A percentile compares a stretch with the other conserved stretches of the same genome.
Conservation (phyloP, 2,329 filamentous ascomycete species). For the Lachnum nothofagi region DNA sequence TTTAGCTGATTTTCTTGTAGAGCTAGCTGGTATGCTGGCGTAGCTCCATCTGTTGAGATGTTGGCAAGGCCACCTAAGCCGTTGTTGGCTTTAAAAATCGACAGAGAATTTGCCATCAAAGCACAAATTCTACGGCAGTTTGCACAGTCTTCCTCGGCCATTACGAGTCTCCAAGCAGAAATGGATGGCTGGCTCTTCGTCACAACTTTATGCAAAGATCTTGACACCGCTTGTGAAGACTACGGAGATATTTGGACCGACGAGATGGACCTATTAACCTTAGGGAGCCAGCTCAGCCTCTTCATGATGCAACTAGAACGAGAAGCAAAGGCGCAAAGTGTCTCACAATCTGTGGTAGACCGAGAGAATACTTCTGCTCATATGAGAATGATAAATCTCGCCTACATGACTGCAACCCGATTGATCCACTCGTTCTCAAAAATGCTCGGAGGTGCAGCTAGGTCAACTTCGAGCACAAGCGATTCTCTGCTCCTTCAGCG, state of each 20-base stretch:
- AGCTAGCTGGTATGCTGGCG: background rate
- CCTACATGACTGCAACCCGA: background rate
- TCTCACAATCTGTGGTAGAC: background rate
- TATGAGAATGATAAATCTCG: background rate
- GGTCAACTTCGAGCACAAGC: background rate
- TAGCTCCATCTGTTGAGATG: background rate
- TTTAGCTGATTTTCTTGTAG: background rate
- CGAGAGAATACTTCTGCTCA: background rate
- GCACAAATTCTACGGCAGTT: background rate
- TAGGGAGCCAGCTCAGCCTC: constrained; percentile 10
- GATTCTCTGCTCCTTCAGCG: background rate
- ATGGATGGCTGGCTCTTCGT: constrained; percentile 3
- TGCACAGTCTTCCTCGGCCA: background rate
- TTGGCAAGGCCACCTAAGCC: background rate
- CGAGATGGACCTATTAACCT: constrained; percentile 8
- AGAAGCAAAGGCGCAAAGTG: background rate
- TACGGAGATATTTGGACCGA: constrained; percentile 6
- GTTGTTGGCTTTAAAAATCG: background rate
- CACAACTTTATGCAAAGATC: constrained; percentile 8
- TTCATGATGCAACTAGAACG: constrained; percentile 10
- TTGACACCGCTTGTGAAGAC: constrained; percentile 4
- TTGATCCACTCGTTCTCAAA: background rate
- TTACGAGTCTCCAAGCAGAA: constrained; percentile 1
- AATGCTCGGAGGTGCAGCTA: background rate
- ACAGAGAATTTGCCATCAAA: background rate